phyloP scores from a whole-genome alignment of 2,329 filamentous ascomycete species.

The Plenodomus tracheiphilus region DNA sequence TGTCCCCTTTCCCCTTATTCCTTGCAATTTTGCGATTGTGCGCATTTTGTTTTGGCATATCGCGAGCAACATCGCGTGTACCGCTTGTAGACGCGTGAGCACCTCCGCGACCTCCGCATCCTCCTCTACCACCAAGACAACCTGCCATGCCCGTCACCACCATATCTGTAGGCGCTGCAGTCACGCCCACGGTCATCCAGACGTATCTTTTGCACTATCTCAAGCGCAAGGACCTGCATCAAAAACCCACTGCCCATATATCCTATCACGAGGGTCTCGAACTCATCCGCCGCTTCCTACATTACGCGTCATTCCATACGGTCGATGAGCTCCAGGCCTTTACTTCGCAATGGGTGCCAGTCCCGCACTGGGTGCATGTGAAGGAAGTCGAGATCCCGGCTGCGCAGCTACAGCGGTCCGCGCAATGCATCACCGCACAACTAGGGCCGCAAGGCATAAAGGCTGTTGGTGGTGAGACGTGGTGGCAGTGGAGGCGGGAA shows the following conservation, averaged over 20 bases:
- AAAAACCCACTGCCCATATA: conserved; percentile 86
- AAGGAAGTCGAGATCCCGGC: conserved; percentile 69
- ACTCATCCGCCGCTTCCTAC: conserved; percentile 82
- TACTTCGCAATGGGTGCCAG: conserved; percentile 87
- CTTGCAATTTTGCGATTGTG: too few species aligned
- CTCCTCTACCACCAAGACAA: background rate
- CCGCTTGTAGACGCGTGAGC: conserved; percentile 4
- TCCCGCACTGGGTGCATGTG: conserved; percentile 83
- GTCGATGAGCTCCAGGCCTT: conserved; percentile 94
- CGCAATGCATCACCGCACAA: conserved; percentile 69
- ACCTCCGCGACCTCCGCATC: conserved; percentile 12
- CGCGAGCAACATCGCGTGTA: background rate
- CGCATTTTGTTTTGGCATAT: background rate
- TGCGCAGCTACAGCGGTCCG: conserved; percentile 65
- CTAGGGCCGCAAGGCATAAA: conserved; percentile 76
- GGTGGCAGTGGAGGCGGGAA: conserved; percentile 72
- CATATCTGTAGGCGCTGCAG: conserved; percentile 76
- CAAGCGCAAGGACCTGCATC: conserved; percentile 71
- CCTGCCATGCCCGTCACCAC: conserved; percentile 71
- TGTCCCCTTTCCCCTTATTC: background rate
- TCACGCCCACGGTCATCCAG: conserved; percentile 84
- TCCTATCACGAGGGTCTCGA: conserved; percentile 93
- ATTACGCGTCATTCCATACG: conserved; percentile 82
- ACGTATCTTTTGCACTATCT: conserved; percentile 91
- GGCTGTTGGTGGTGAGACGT: conserved; percentile 80